These are phyloP conservation scores for Aphanomyces euteiches DNA, from an alignment of 352 stramenopile species.

Conservation along the genomic window DNA sequence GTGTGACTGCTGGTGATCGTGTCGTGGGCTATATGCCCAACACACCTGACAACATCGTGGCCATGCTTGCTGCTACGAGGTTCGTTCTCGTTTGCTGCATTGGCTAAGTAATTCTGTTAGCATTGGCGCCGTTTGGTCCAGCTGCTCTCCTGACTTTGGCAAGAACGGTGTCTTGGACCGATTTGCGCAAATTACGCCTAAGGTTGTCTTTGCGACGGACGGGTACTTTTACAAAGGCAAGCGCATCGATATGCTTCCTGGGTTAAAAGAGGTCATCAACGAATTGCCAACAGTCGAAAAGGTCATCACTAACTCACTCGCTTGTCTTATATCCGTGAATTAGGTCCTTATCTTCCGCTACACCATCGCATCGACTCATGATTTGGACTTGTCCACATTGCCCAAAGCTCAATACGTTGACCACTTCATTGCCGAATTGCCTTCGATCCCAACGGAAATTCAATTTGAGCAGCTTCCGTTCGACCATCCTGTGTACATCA, in stretches of 20 bases:
- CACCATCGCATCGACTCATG: constrained; percentile 48
- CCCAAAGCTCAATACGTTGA: constrained; percentile 54
- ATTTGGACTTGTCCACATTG: constrained; percentile 60
- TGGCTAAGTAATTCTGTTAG: constrained; percentile 22
- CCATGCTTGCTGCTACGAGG: constrained; percentile 69
- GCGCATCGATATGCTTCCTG: constrained; percentile 56
- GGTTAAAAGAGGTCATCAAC: constrained; percentile 56
- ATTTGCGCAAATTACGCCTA: constrained; percentile 78
- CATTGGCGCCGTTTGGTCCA: constrained; percentile 67
- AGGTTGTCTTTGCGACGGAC: constrained; percentile 69
- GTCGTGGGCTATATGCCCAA: constrained; percentile 69
- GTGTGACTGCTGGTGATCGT: constrained; percentile 52
- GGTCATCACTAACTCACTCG: not conserved
- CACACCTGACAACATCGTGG: constrained; percentile 64
- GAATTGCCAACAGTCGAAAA: constrained; percentile 45
- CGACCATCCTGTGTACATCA: constrained; percentile 83
- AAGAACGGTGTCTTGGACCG: constrained; percentile 73
- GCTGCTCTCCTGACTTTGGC: constrained; percentile 85
- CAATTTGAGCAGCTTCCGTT: constrained; percentile 73
- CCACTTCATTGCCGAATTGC: constrained; percentile 40
- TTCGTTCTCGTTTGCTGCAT: constrained; percentile 8
- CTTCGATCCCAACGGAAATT: constrained; percentile 38
- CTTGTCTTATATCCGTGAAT: not conserved
- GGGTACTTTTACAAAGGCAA: constrained; percentile 78
- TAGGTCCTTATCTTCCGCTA: constrained; percentile 63